phyloP scores from a whole-genome alignment of 129 eudicot genomes.

The Pulicaria dysenterica region DNA sequence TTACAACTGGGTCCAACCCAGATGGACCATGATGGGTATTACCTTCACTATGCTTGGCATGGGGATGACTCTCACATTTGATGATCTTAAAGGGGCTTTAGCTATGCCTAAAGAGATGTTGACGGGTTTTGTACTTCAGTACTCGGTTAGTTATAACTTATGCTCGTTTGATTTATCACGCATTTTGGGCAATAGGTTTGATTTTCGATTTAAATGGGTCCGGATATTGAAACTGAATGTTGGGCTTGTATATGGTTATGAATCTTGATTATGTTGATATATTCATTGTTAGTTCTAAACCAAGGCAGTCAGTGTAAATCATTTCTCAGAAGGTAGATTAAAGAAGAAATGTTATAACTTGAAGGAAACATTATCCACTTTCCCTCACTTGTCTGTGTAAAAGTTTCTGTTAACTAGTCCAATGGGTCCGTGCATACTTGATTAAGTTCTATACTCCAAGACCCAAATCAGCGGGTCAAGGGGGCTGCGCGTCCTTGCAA shows the following conservation, averaged over 20 bases:
- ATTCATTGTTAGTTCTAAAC: not conserved
- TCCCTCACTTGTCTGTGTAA: too few relatives aligned
- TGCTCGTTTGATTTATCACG: not conserved
- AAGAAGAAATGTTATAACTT: not conserved
- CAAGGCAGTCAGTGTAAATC: not conserved
- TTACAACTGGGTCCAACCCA: constrained; percentile 73
- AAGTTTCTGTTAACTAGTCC: too few relatives aligned
- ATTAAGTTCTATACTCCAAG: too few relatives aligned
- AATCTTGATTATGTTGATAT: not conserved
- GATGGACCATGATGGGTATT: constrained; percentile 68
- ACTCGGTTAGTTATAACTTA: constrained; percentile 51
- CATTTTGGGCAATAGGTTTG: not conserved
- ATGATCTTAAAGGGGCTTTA: constrained; percentile 83
- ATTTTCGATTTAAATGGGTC: not conserved
- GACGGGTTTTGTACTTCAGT: constrained; percentile 77
- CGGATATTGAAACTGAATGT: not conserved
- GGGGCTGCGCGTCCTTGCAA: too few relatives aligned
- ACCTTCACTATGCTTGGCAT: constrained; percentile 93
- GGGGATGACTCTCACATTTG: constrained; percentile 95
- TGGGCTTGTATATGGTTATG: not conserved
- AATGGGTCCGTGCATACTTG: too few relatives aligned
- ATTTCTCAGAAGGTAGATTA: not conserved
- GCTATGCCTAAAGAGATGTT: constrained; percentile 89
- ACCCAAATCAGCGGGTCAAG: too few relatives aligned
- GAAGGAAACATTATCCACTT: too few relatives aligned